These are phyloP conservation scores for Tetrapisispora namnaoensis DNA, from an alignment of 805 yeast species.

Conservation along the genomic window DNA sequence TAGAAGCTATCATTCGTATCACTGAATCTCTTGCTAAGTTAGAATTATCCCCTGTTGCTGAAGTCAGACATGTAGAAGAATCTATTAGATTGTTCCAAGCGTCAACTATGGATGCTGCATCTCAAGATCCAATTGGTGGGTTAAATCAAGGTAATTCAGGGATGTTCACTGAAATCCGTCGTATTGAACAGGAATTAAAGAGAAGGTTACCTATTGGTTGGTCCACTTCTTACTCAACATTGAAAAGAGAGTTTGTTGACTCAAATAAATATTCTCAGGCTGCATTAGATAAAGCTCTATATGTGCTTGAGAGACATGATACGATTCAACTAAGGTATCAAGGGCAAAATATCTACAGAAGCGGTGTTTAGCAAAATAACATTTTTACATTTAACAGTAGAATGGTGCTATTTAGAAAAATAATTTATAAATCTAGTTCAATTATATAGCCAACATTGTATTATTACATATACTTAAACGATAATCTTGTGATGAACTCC, in stretches of 20 bases:
- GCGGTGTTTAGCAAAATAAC: slow-evolving; percentile 41
- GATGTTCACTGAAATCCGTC: slow-evolving; percentile 59
- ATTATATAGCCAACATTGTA: not conserved
- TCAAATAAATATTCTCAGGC: slow-evolving; percentile 51
- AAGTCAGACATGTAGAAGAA: slow-evolving; percentile 85
- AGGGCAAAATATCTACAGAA: slow-evolving; percentile 68
- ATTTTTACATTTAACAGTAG: not conserved
- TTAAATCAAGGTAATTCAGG: slow-evolving; percentile 44
- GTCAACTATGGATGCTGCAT: slow-evolving; percentile 93
- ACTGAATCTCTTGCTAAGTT: slow-evolving; percentile 89
- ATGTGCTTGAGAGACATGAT: slow-evolving; percentile 75
- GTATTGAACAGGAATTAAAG: slow-evolving; percentile 75
- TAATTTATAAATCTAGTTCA: not conserved
- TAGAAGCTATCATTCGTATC: slow-evolving; percentile 94
- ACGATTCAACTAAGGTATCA: slow-evolving; percentile 84
- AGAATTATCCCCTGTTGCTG: slow-evolving; percentile 71
- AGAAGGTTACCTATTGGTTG: slow-evolving; percentile 93
- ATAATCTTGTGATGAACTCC: not conserved
- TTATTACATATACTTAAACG: not conserved
- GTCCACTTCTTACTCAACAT: slow-evolving; percentile 80
- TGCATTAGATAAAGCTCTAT: slow-evolving; percentile 75
- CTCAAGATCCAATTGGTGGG: slow-evolving; percentile 40
- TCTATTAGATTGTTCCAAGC: slow-evolving; percentile 92
- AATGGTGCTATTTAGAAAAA: not conserved
- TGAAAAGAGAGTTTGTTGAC: slow-evolving; percentile 72